A percentile compares a stretch with the other conserved stretches of the same genome.
These are phyloP conservation scores for Glycyrrhiza uralensis DNA, from an alignment of 306 rosid species.

Conservation along the genomic window DNA sequence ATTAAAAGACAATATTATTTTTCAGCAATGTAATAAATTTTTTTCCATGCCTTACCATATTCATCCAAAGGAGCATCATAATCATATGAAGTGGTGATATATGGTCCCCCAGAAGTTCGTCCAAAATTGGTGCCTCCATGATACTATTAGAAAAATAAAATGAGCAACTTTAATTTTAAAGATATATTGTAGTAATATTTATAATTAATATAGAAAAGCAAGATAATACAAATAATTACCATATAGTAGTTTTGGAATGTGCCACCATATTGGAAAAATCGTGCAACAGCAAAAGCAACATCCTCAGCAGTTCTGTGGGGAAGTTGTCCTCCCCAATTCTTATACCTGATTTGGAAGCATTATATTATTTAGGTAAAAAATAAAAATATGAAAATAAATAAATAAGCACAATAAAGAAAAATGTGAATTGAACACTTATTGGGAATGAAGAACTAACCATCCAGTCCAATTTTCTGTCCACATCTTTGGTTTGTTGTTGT, in stretches of 20 bases:
- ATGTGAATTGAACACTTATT: background rate
- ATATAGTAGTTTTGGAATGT: conserved; percentile 43
- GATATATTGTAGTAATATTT: background rate
- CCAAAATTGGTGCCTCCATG: conserved; percentile 52
- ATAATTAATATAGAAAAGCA: no score
- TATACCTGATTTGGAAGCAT: conserved; percentile 27
- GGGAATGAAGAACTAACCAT: background rate
- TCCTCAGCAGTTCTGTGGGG: conserved; percentile 47
- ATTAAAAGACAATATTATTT: background rate
- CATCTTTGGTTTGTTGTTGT: background rate
- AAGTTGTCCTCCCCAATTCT: conserved; percentile 27
- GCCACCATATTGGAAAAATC: conserved; percentile 39
- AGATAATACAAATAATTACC: no score
- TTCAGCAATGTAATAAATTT: background rate
- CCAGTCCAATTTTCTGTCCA: conserved; percentile 32
- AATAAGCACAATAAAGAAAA: background rate
- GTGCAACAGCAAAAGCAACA: conserved; percentile 38
- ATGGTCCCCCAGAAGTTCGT: no score
- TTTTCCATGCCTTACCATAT: conserved; percentile 21
- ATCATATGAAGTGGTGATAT: conserved; percentile 44
- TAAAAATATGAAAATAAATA: no score
- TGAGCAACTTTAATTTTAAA: background rate
- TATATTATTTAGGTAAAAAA: background rate
- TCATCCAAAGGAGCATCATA: conserved; percentile 51
- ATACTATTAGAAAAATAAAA: conserved; percentile 11